These are phyloP conservation scores for Tremellales sp. DNA, from an alignment of 1,284 basidiomycete species.

Conservation along the genomic window DNA sequence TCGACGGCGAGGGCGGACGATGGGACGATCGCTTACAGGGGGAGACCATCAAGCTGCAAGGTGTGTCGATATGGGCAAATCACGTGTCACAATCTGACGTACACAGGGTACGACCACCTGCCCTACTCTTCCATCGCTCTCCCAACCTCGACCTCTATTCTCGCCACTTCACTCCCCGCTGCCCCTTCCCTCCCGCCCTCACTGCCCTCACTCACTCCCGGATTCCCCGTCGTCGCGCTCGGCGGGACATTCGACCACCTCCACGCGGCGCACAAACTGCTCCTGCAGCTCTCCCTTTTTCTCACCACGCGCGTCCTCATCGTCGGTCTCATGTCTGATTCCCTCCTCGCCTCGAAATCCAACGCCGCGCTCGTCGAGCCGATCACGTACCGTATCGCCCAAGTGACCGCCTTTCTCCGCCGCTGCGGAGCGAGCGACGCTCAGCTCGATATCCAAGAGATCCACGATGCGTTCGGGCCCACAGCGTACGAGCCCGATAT, in stretches of 20 bases:
- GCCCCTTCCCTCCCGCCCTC: not conserved
- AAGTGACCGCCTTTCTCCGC: conserved; percentile 60
- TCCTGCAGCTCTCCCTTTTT: conserved; percentile 86
- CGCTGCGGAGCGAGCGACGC: conserved; percentile 10
- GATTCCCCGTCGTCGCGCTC: conserved; percentile 48
- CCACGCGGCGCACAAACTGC: conserved; percentile 95
- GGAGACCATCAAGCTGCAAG: conserved; percentile 18
- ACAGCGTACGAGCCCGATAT: conserved; percentile 78
- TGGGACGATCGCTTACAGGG: conserved; percentile 9
- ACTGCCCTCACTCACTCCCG: conserved; percentile 3
- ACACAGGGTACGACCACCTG: conserved; percentile 2
- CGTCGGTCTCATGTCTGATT: conserved; percentile 77
- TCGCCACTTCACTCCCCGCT: not conserved
- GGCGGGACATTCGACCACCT: conserved; percentile 95
- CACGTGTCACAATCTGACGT: not conserved
- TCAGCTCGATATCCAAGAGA: conserved; percentile 58
- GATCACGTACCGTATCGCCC: conserved; percentile 56
- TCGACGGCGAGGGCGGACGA: conserved; percentile 35
- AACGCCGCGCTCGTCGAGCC: conserved; percentile 68
- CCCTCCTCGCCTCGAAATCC: conserved; percentile 69
- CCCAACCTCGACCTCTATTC: not conserved
- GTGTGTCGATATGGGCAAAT: conserved; percentile 8
- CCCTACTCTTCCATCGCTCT: conserved; percentile 5
- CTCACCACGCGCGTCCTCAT: conserved; percentile 75
- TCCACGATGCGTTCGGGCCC: conserved; percentile 81